Conservation (phyloP, 352 stramenopile species). For the Phytopythium oedochilum region DNA sequence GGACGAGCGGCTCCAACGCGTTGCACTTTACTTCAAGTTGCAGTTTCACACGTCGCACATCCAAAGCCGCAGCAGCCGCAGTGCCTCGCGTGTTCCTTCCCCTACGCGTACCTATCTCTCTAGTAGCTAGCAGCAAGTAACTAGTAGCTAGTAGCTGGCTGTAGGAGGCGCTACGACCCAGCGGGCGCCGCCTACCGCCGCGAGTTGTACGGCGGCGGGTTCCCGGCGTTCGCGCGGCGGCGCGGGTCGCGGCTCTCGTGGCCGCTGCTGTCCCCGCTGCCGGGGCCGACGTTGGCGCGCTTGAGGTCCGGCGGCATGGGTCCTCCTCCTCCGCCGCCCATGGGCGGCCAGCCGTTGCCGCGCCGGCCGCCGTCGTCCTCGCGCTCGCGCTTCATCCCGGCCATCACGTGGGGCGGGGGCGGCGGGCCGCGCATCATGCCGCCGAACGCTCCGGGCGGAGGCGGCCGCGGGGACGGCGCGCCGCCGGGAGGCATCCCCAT, state of each 20-base stretch:
- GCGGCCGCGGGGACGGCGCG: conserved; percentile 7
- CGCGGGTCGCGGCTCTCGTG: conserved; percentile 2
- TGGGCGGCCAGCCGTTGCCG: background rate
- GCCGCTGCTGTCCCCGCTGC: too few species aligned
- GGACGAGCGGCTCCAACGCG: too few species aligned
- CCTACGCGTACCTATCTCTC: too few species aligned
- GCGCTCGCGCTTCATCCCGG: conserved; percentile 35
- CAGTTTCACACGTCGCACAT: too few species aligned
- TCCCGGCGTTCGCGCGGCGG: background rate
- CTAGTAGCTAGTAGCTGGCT: too few species aligned
- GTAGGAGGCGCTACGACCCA: too few species aligned
- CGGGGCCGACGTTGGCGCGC: background rate
- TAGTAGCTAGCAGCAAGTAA: too few species aligned
- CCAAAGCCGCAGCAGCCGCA: too few species aligned
- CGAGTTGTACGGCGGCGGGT: background rate
- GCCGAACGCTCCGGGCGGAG: conserved; percentile 2
- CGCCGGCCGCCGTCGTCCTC: conserved; percentile 15
- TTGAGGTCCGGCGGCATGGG: background rate
- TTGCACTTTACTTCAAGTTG: too few species aligned
- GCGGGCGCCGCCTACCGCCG: background rate
- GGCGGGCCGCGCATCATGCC: conserved; percentile 38
- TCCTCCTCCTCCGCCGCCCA: too few species aligned
- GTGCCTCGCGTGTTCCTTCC: too few species aligned
- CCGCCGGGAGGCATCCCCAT: conserved; percentile 11
- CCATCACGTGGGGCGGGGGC: conserved; percentile 39